phyloP scores from a whole-genome alignment of 441 rosid genomes.

The Syzygium syzygioides region DNA sequence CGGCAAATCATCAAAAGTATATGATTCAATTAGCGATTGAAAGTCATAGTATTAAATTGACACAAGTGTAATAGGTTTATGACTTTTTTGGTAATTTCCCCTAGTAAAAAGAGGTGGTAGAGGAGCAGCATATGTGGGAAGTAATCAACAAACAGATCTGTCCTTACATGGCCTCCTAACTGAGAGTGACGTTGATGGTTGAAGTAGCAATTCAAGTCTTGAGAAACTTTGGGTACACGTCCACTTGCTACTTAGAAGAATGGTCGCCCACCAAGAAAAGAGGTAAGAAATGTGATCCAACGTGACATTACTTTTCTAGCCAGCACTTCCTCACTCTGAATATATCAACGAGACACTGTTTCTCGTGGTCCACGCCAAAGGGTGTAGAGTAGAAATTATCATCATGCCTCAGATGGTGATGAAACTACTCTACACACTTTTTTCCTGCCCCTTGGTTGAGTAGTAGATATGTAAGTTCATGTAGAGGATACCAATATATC shows the following conservation, averaged over 20 bases:
- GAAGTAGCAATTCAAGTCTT: not conserved
- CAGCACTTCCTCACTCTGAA: not conserved
- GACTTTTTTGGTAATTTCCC: not conserved
- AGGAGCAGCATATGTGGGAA: too few relatives aligned
- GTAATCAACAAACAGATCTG: too few relatives aligned
- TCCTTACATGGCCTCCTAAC: not conserved
- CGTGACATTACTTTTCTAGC: not conserved
- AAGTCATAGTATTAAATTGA: fast-evolving
- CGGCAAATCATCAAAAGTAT: fast-evolving
- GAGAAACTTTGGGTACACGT: not conserved
- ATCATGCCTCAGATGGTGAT: not conserved
- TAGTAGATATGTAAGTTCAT: not conserved
- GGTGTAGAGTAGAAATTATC: not conserved
- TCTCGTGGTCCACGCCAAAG: not conserved
- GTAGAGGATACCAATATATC: not conserved
- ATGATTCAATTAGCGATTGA: not conserved
- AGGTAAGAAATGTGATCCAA: not conserved
- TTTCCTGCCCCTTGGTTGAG: not conserved
- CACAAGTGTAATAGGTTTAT: not conserved
- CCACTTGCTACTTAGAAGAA: not conserved
- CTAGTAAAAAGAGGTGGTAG: not conserved
- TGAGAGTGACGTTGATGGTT: not conserved
- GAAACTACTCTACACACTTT: not conserved
- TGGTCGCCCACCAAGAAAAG: not conserved
- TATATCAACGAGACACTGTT: not conserved